Conservation (phyloP, 768 basidiomycete genomes). For the Omphalotus guepiniiformis region DNA sequence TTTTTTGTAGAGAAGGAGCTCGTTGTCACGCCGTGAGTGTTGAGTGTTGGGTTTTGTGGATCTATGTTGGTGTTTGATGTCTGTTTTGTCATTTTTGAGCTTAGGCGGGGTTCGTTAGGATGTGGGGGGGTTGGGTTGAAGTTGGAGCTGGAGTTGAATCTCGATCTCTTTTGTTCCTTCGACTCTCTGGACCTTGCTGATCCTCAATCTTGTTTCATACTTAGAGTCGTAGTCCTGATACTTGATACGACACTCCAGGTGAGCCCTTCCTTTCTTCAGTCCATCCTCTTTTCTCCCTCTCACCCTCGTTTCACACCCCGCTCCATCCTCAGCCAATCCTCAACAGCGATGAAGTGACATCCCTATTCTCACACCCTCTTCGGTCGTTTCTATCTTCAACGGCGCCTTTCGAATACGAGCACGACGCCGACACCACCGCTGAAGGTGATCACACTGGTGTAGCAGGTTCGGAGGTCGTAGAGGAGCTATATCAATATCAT, state of each 20-base stretch:
- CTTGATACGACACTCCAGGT: slow-evolving; percentile 75
- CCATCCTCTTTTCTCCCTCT: slow-evolving; percentile 17
- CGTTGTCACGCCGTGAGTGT: slow-evolving; percentile 79
- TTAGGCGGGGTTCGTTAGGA: too few relatives aligned
- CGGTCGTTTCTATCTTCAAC: slow-evolving; percentile 61
- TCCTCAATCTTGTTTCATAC: slow-evolving; percentile 12
- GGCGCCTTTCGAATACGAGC: slow-evolving; percentile 55
- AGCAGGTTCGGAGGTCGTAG: too few relatives aligned
- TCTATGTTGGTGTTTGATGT: too few relatives aligned
- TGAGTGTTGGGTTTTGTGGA: background rate
- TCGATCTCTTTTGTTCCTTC: too few relatives aligned
- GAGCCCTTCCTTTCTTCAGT: slow-evolving; percentile 57
- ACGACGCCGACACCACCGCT: slow-evolving; percentile 48
- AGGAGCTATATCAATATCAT: slow-evolving; percentile 61
- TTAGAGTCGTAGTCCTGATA: slow-evolving; percentile 85
- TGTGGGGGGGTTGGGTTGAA: too few relatives aligned
- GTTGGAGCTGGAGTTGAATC: too few relatives aligned
- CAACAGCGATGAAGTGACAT: slow-evolving; percentile 73
- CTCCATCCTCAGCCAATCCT: slow-evolving; percentile 58
- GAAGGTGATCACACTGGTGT: slow-evolving; percentile 26
- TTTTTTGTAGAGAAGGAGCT: slow-evolving; percentile 68
- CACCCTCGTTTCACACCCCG: slow-evolving; percentile 34
- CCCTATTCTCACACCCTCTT: slow-evolving; percentile 85
- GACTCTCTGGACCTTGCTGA: background rate
- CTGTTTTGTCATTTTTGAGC: too few relatives aligned